Evolutionary conservation across 805 yeast species (phyloP).

Genomic region (baker's yeast (Saccharomyces cerevisiae)): DNA sequence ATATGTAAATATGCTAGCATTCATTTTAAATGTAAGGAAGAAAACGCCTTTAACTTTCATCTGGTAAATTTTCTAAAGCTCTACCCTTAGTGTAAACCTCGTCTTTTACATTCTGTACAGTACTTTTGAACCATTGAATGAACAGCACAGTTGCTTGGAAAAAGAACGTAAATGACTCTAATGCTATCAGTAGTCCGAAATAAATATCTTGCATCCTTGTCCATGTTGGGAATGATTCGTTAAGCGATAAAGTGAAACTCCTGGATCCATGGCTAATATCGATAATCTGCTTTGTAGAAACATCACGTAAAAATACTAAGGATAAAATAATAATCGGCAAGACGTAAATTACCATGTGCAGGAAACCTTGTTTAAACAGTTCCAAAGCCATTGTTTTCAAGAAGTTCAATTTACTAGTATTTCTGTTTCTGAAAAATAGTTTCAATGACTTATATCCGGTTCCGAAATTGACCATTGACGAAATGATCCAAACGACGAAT

Average conservation of each 20-base stretch:
- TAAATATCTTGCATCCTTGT: not conserved
- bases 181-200: not conserved
- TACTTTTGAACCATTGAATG: slow-evolving; percentile 19
- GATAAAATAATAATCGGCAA: not conserved
- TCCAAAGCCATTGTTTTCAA: not conserved
- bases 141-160: not conserved
- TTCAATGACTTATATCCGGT: not conserved
- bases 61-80: slow-evolving; percentile 38
- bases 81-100: slow-evolving; percentile 51
- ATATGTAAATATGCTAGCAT: not conserved
- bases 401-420: not conserved
- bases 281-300: not conserved
- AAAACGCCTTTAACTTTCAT: not conserved
- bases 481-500: not conserved
- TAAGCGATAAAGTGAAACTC: not conserved
- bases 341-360: not conserved
- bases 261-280: not conserved
- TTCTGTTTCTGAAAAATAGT: not conserved
- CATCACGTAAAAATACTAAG: not conserved
- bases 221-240: not conserved
- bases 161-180: not conserved
- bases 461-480: not conserved
- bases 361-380: not conserved
- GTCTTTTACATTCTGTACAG: slow-evolving; percentile 41
- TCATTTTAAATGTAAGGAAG: not conserved